Base-by-base conservation (phyloP, 805 yeast species). In the Wickerhamiella kurtzmanii region DNA sequence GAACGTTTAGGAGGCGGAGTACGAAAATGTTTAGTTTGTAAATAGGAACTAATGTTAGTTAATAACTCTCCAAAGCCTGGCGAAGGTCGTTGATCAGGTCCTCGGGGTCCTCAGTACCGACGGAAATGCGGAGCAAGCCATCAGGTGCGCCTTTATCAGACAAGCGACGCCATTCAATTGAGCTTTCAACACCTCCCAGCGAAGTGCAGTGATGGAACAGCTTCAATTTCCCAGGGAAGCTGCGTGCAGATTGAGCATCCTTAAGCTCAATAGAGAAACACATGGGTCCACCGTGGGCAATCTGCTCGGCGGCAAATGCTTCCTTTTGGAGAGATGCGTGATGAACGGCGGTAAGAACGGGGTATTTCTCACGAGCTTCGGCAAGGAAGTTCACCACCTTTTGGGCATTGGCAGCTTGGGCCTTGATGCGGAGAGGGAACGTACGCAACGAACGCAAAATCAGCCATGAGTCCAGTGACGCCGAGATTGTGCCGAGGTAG, bases 171-270 rank as follows among this genome's bases (percentile, higher is more conserved):
- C 95, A 86, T 64, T 88, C 96, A 48, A 88, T 77, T 58, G 87
- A 67, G 41, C 94, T 81, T 64, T 89, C 96, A 13, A 82, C 84
- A 19, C 96, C 95, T 37, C 96, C 96, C 22, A 89, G 68, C 2
- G 95, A 85, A 0, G 96, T 87, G 3, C 96, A 95, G 64, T 88
- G 97, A 55, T 80, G 81, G 94, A 15, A 88, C 66, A 8, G 55
- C 46, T 49, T 48, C 32, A 48, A 50, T 44, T 47, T 51, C 4
- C 41, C 35, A 16, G 52, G 53, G 25, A 52, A 44, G 5, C 13
- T 40, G 53, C 71, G 74, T 0, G 95, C 95, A 35, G 69, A 63
- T 5, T 74, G 75, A 43, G 66, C 72, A 9, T 67, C 57, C 4
- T 60, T 54, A 25, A 83, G 65, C 22, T 68, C 73, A 41, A 88